Base-by-base conservation (phyloP, 192 early-diverging fungal genomes). In the Spizellomyces punctatus region DNA sequence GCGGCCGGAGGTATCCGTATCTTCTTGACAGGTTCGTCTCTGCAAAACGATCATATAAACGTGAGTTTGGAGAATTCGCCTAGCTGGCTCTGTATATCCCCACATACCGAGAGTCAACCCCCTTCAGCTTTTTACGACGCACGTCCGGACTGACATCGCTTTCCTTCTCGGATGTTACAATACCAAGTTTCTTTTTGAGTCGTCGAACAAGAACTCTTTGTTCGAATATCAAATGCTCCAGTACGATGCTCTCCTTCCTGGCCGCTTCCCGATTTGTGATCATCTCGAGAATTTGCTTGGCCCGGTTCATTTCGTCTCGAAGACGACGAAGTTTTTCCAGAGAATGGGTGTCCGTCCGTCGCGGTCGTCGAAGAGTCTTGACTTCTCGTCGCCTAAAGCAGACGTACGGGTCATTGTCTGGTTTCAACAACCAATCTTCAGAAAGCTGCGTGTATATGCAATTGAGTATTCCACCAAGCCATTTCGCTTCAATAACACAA, bases 381-480 rank as follows among this genome's bases (percentile, higher is more conserved):
- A 94, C 88, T 76, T 99, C 97, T 64, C 97, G 90, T 55, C 92
- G 91, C 60, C 97, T 91, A 85, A 99, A 99, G 75, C 97, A 99
- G 19, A 96, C 89, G 76, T 96, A 99, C 10, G 97, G 95, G 74
- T 98, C 93, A 41, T 82, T 81, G 66, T 98, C 96, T 50, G 89
- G 79, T 54, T 86, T 85, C 6, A 80, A 67, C 21, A 56, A 21
- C 36, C 81, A 78, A 22, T 93, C 89, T 59, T 94, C 92, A 61
- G 50, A 67, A 6, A 61, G 63, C 65, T 74, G 42, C 22, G 48
- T 10, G 64, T 49, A 65, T n/a, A 57, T 17, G 17, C 6, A 64
- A 27, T 19, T 10, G 66, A 67, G 52, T 14, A 42, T 12, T 3
- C 0, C 4, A 42, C 12, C 12, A 54, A 0, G 50, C 50, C 14